Percentiles rank a stretch among this genome's conserved stretches.
These are phyloP conservation scores for Ramaria rubella DNA, from an alignment of 768 basidiomycete genomes.

Conservation along the genomic window DNA sequence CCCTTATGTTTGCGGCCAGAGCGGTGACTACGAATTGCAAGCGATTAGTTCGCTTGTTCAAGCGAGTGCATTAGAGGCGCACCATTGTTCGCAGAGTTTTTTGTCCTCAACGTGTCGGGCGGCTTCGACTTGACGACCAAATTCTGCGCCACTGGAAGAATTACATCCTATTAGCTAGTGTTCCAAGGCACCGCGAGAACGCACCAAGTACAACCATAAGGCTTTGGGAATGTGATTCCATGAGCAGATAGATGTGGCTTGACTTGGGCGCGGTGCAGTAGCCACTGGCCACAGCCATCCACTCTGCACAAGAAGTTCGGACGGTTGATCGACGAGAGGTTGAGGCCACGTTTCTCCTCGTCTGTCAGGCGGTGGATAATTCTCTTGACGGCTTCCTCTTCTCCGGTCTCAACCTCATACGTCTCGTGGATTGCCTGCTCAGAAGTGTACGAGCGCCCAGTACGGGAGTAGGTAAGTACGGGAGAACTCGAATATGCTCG, in stretches of 20 bases:
- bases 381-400: background rate
- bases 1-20: slow-evolving; percentile 7
- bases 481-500: background rate
- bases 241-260: background rate
- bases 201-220: slow-evolving; percentile 1
- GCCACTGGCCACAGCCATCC: background rate
- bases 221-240: background rate
- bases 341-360: background rate
- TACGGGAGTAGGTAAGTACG: background rate
- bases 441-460: background rate
- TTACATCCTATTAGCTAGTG: background rate
- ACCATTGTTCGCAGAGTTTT: slow-evolving; percentile 6
- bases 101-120: slow-evolving; percentile 6
- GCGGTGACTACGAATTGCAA: background rate
- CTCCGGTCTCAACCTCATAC: background rate
- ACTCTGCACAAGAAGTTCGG: slow-evolving; percentile 2
- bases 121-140: slow-evolving; percentile 7
- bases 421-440: background rate
- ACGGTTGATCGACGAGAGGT: background rate
- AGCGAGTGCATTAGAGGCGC: background rate
- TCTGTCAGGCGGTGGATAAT: background rate
- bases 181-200: background rate
- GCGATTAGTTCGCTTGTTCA: background rate
- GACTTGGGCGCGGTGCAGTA: background rate
- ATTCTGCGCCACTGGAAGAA: slow-evolving; percentile 2